Evolutionary conservation across 169 alveolate species (phyloP).

Genomic region (Cyclospora cayetanensis): DNA sequence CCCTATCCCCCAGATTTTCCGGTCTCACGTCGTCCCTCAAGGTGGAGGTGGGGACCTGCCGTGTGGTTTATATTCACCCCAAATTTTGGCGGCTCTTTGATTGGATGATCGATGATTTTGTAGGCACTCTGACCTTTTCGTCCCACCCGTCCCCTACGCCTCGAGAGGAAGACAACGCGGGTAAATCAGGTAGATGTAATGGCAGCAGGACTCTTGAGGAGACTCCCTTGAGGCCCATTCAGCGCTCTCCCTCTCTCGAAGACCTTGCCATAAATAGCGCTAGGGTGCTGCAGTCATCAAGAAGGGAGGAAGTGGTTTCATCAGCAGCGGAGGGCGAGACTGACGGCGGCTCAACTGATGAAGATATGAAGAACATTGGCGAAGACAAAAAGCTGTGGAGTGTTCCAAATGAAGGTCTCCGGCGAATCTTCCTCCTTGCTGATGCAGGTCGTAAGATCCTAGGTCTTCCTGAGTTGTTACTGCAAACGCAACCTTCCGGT

Average conservation of each 20-base stretch:
- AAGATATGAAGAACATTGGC: background rate
- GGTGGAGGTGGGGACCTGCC: conserved; percentile 62
- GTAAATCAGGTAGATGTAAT: background rate
- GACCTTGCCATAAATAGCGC: background rate
- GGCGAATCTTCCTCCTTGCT: conserved; percentile 54
- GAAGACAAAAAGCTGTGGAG: background rate
- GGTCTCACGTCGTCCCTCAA: conserved; percentile 24
- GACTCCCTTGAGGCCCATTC: conserved; percentile 11
- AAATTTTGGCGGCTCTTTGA: conserved; percentile 69
- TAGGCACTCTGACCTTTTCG: conserved; percentile 45
- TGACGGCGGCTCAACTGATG: background rate
- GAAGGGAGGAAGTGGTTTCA: background rate
- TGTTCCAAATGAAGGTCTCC: conserved; percentile 57
- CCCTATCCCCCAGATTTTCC: conserved; percentile 48
- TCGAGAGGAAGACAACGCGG: background rate
- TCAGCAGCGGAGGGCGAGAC: background rate
- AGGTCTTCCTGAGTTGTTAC: conserved; percentile 24
- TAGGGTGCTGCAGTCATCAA: background rate
- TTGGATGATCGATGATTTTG: conserved; percentile 59
- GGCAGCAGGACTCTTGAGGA: background rate
- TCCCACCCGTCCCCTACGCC: background rate
- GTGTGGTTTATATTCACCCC: conserved; percentile 60
- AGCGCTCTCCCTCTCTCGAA: conserved; percentile 41
- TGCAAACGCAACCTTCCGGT: background rate
- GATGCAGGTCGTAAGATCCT: conserved; percentile 38